Evolutionary conservation across 2,329 filamentous ascomycete genomes (phyloP), one percentile per base, ranked within the genome.

Genomic region (Aspergillus brasiliensis): DNA sequence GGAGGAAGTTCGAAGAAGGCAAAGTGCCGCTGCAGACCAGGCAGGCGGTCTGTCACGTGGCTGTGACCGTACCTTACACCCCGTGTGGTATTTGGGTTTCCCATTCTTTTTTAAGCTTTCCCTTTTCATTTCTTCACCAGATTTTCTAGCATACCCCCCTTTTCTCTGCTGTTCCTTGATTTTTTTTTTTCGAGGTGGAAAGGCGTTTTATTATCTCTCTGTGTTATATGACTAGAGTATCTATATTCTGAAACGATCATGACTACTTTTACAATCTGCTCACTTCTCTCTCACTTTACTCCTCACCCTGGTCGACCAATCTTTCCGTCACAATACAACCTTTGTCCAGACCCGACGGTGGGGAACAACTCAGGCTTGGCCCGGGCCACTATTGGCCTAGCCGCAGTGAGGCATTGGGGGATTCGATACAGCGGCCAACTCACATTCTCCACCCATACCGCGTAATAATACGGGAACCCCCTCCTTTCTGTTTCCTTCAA

Each of bases 11-110:
- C 72, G 67, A 73, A 74, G 71, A 73, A 70, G 71, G 72, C 65
- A 73, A 73, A 72, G 71, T 72, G 68, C 65, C 62, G 61, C 60
- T 68, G 68, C 62, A 53, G 61, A 62, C 31, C 56, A 63, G 67
- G 67, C 62, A 69, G 67, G 67, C 67, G 67, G 67, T 69, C 64
- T 66, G 65, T 72, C 71, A 73, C 67, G 71, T 73, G 71, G n/a
- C n/a, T 3, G 15, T 28, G 7, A 27, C 46, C 46, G 27, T 49
- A 27, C n/a, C 23, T 2, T 49, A 49, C 46, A 7, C 44, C 11
- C 46, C 15, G 15, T 21, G 40, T 44, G 40, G 40, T 44, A 44
- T 44, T 44, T 13, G 40, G 31, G 11, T 31, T 31, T 34, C 40
- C 40, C 40, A 13, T 10, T 44, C 40, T 23, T 10, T 44, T n/a